These are phyloP conservation scores for Monosporascus sp. DNA, from an alignment of 2,329 filamentous ascomycete genomes.

Conservation along the genomic window DNA sequence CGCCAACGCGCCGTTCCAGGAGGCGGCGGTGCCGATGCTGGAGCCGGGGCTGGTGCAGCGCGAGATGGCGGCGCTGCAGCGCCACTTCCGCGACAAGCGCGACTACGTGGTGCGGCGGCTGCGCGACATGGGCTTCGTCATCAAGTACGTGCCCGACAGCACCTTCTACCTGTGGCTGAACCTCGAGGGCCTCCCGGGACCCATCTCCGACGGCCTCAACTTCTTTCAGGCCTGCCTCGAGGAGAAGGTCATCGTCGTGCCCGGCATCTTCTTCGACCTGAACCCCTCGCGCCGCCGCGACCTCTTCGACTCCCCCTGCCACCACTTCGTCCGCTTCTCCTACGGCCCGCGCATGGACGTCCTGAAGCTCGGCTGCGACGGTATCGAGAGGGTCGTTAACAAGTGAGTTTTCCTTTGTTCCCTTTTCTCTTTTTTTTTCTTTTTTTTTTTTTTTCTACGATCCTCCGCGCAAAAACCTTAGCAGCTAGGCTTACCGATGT, in stretches of 20 bases:
- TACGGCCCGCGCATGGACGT: slow-evolving; percentile 80
- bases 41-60: slow-evolving; percentile 71
- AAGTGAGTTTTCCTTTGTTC: slow-evolving; percentile 45
- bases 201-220: slow-evolving; percentile 87
- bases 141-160: slow-evolving; percentile 78
- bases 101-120: slow-evolving; percentile 83
- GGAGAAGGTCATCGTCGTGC: slow-evolving; percentile 94
- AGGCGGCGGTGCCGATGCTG: slow-evolving; percentile 90
- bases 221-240: slow-evolving; percentile 93
- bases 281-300: slow-evolving; percentile 87
- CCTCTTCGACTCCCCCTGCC: slow-evolving; percentile 89
- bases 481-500: background rate
- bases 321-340: slow-evolving; percentile 81
- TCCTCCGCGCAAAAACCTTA: background rate
- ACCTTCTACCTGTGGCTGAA: slow-evolving; percentile 87
- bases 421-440: too few relatives aligned
- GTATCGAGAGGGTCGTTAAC: slow-evolving; percentile 74
- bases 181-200: slow-evolving; percentile 64
- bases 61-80: slow-evolving; percentile 87
- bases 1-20: slow-evolving; percentile 91
- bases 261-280: slow-evolving; percentile 95
- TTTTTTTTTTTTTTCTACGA: background rate
- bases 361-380: slow-evolving; percentile 73
- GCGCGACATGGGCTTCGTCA: slow-evolving; percentile 78
- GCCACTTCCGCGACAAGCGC: slow-evolving; percentile 85